Conservation (phyloP, 2,329 filamentous ascomycete species). For the Fusarium globosum region DNA sequence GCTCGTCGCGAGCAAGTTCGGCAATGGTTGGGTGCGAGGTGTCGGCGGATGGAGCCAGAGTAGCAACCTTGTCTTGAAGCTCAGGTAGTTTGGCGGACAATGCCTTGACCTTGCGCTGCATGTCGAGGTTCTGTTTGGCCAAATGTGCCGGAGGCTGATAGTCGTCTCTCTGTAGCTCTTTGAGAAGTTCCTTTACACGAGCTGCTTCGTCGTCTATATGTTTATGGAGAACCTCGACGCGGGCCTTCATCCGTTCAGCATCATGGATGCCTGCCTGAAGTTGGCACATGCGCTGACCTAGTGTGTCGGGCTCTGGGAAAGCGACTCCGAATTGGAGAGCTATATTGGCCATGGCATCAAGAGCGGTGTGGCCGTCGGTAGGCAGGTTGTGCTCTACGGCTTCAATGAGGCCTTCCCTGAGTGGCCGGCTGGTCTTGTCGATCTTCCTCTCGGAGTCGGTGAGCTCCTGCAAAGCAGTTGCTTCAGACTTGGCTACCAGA, state of each 20-base stretch:
- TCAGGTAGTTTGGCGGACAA: constrained; percentile 75
- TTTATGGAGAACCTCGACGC: constrained; percentile 66
- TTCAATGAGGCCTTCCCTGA: constrained; percentile 59
- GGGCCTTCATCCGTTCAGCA: constrained; percentile 65
- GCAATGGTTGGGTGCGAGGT: constrained; percentile 63
- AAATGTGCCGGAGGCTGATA: constrained; percentile 69
- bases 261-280: constrained; percentile 66
- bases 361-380: constrained; percentile 63
- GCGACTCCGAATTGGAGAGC: constrained; percentile 62
- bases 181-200: constrained; percentile 53
- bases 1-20: constrained; percentile 68
- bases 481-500: constrained; percentile 68
- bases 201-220: constrained; percentile 65
- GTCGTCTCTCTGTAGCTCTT: constrained; percentile 55
- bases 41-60: constrained; percentile 50
- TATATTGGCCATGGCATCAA: constrained; percentile 68
- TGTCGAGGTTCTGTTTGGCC: constrained; percentile 77
- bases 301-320: constrained; percentile 58
- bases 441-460: constrained; percentile 30
- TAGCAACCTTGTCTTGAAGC: constrained; percentile 60
- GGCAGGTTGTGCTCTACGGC: constrained; percentile 66
- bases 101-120: constrained; percentile 76
- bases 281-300: constrained; percentile 65
- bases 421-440: constrained; percentile 44
- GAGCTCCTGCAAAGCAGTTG: constrained; percentile 67